Evolutionary conservation across 306 rosid species (phyloP).

Genomic region (Luffa aegyptiaca): DNA sequence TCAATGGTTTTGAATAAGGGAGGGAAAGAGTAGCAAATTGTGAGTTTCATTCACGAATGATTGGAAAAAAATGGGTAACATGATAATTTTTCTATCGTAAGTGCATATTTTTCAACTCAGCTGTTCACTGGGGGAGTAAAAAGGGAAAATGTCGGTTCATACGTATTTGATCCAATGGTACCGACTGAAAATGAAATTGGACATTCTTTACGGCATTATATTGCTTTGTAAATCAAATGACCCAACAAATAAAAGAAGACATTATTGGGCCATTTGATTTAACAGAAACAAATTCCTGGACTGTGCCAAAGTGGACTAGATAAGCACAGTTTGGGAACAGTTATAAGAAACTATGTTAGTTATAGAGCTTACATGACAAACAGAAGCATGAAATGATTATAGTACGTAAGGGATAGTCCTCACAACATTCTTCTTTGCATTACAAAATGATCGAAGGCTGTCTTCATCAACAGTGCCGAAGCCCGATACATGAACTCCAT

Average conservation of each 20-base stretch:
- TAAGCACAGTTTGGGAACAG: not conserved
- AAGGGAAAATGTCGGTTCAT: not conserved
- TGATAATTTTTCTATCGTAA: not conserved
- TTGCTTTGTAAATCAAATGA: not conserved
- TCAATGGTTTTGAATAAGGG: not conserved
- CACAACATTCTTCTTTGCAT: constrained; percentile 41
- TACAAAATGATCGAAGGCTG: constrained; percentile 53
- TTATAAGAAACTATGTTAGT: not conserved
- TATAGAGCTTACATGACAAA: not conserved
- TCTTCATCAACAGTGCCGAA: constrained; percentile 46
- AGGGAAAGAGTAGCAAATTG: not conserved
- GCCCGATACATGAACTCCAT: constrained; percentile 48
- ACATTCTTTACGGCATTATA: not conserved
- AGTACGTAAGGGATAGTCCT: constrained; percentile 46
- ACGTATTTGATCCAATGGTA: not conserved
- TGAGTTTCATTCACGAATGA: not conserved
- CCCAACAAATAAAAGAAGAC: not conserved
- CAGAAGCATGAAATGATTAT: constrained; percentile 23
- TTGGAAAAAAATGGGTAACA: not conserved
- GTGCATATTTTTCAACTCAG: not conserved
- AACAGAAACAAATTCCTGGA: not conserved
- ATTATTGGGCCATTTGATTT: not conserved
- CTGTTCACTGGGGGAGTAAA: not conserved
- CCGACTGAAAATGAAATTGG: not conserved
- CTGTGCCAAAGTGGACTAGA: not conserved